Conservation (phyloP, 2,329 filamentous ascomycete species). For the Cadophora sp. region DNA sequence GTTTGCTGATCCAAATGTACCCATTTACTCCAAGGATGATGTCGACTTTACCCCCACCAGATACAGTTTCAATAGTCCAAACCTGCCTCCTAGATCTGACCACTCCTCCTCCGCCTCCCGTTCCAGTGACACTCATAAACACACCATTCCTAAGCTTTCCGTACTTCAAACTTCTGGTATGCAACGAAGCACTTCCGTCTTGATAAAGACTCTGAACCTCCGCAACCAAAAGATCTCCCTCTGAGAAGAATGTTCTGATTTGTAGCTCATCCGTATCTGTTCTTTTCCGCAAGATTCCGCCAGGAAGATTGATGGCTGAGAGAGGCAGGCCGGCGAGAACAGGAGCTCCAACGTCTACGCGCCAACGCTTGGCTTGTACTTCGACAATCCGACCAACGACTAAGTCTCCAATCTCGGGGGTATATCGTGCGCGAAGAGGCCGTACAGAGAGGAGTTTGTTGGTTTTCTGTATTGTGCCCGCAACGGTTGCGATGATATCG, state of each 20-base stretch:
- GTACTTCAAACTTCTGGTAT: conserved; percentile 91
- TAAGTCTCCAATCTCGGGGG: conserved; percentile 93
- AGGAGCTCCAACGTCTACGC: conserved; percentile 89
- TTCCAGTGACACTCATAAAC: conserved; percentile 82
- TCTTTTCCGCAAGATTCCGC: conserved; percentile 87
- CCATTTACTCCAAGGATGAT: conserved; percentile 94
- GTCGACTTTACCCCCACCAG: conserved; percentile 73
- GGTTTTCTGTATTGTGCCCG: conserved; percentile 87
- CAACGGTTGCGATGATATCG: conserved; percentile 86
- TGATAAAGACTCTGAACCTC: conserved; percentile 91
- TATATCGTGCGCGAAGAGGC: conserved; percentile 90
- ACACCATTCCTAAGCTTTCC: conserved; percentile 94
- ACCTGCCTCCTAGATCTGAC: conserved; percentile 85
- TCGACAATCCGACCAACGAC: conserved; percentile 93
- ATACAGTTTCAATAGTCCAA: conserved; percentile 74
- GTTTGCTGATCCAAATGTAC: conserved; percentile 94
- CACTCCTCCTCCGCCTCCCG: conserved; percentile 80
- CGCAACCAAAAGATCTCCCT: conserved; percentile 91
- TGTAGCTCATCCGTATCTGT: conserved; percentile 97
- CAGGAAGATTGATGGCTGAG: conserved; percentile 90
- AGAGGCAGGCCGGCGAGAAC: conserved; percentile 86
- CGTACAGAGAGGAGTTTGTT: conserved; percentile 96
- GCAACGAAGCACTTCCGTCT: conserved; percentile 85
- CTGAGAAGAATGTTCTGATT: conserved; percentile 95
- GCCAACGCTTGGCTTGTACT: conserved; percentile 93